These are phyloP conservation scores for Xylaria venustula DNA, from an alignment of 495 filamentous ascomycete genomes.

Conservation along the genomic window DNA sequence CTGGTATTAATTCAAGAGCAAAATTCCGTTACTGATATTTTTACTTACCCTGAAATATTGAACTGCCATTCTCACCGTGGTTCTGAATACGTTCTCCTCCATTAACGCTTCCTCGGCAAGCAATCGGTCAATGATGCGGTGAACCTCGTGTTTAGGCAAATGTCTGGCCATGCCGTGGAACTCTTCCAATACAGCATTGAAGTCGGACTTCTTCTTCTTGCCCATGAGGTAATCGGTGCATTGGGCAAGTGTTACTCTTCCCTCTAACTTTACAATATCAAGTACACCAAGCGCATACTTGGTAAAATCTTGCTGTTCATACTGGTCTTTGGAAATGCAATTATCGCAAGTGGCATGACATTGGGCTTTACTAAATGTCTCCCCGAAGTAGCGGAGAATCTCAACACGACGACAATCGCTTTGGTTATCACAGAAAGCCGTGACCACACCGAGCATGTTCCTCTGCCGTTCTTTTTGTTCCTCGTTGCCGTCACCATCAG, in stretches of 20 bases:
- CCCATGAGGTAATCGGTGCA: constrained; percentile 51
- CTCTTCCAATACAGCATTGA: constrained; percentile 23
- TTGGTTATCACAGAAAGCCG: constrained; percentile 83
- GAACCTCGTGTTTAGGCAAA: constrained; percentile 46
- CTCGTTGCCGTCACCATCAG: constrained; percentile 66
- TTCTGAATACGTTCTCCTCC: constrained; percentile 45
- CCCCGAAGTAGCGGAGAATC: constrained; percentile 88
- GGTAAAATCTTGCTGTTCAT: constrained; percentile 72
- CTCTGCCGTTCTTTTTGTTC: constrained; percentile 81
- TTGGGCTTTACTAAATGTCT: constrained; percentile 67
- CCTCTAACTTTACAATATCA: constrained; percentile 58
- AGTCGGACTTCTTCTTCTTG: constrained; percentile 40
- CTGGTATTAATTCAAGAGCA: constrained; percentile 42
- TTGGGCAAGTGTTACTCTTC: constrained; percentile 50
- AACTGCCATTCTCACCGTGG: constrained; percentile 32
- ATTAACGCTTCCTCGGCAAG: constrained; percentile 40
- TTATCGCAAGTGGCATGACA: constrained; percentile 83
- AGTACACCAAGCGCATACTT: constrained; percentile 68
- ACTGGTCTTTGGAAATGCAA: constrained; percentile 63
- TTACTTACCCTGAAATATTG: constrained; percentile 41
- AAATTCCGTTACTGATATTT: constrained; percentile 52
- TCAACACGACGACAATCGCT: constrained; percentile 83
- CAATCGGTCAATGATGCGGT: constrained; percentile 48
- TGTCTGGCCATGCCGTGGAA: constrained; percentile 47
- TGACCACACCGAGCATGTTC: constrained; percentile 79